Evolutionary conservation across 495 filamentous ascomycete species (phyloP), one percentile per base, ranked within the genome.

Genomic region (Xylaria curta): DNA sequence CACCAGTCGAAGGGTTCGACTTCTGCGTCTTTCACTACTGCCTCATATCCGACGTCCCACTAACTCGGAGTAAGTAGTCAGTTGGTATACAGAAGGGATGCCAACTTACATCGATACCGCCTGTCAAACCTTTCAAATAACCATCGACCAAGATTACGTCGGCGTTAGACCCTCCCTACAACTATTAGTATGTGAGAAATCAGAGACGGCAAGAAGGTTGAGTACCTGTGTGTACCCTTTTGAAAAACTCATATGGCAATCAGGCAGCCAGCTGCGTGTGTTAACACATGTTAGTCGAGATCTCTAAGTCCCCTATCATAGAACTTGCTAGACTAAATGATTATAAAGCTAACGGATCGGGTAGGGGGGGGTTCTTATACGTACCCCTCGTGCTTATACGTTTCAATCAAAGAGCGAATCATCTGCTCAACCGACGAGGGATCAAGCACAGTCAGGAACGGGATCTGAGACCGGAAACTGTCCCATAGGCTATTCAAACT

Each of bases 121-220:
- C 85, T 0, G 81, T 78, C 6, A 93, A 82, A 8, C 89, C 89
- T 73, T 95, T 95, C 24, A 94, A 44, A 72, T 89, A 94, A 0
- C 88, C 88, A 76, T 94, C 92, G 0, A 87, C 88, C 13, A 94
- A 78, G 4, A 95, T 78, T 33, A 91, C 87, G 74, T 95, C 92
- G n/a, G 92, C 92, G 71, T 95, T 94, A 0, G 91, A 93, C 0
- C 92, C 92, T 28, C 92, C 93, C 81, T 93, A 87, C 4, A 54
- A 42, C 70, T 49, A 68, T 74, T 64, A 60, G 26, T 19, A 40
- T 7, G 7, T n/a, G 4, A n/a, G 44, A 8, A 8, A 8, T 26
- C 1, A 54, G 4, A 49, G 28, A n/a, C n/a, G 31, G 51, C 4
- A 15, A 31, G 47, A 12, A 47, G 44, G 17, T 36, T 61, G n/a